Conservation (phyloP, 2,329 filamentous ascomycete genomes). For the Fusarium concolor region DNA sequence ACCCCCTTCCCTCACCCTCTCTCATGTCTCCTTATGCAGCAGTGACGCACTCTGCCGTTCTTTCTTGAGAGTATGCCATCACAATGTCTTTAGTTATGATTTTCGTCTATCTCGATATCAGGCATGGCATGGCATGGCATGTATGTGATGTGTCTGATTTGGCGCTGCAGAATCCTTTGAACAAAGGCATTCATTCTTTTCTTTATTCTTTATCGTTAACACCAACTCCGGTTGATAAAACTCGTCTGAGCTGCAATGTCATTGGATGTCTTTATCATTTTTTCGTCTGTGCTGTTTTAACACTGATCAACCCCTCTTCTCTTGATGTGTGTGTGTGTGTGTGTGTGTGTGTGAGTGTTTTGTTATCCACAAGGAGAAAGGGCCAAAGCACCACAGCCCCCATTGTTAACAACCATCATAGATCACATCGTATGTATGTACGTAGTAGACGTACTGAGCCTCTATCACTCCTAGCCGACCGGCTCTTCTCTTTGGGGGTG, state of each 20-base stretch:
- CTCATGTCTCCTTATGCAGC: constrained; percentile 12
- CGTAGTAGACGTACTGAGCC: too few relatives aligned
- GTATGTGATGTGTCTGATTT: constrained; percentile 25
- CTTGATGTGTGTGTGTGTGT: background rate
- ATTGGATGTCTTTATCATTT: background rate
- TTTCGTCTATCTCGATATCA: constrained; percentile 26
- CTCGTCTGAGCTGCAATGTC: background rate
- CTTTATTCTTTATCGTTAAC: background rate
- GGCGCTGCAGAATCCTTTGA: background rate
- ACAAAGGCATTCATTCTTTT: constrained; percentile 10
- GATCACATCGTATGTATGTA: background rate
- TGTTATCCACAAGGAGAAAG: constrained; percentile 14
- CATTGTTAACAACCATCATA: constrained; percentile 8
- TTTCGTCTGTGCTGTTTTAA: constrained; percentile 5
- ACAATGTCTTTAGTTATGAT: constrained; percentile 4
- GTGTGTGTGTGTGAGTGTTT: background rate
- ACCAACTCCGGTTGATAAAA: background rate
- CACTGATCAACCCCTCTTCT: constrained; percentile 1
- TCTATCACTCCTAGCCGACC: background rate
- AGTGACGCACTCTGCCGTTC: constrained; percentile 28
- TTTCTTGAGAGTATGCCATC: constrained; percentile 23
- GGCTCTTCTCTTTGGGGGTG: constrained; percentile 21
- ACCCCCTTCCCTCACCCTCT: constrained; percentile 1
- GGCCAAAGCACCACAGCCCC: constrained; percentile 32
- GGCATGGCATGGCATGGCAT: background rate